Evolutionary conservation across 177 flowering plant genomes (phyloP).

Genomic region (Vitis hybrid): DNA sequence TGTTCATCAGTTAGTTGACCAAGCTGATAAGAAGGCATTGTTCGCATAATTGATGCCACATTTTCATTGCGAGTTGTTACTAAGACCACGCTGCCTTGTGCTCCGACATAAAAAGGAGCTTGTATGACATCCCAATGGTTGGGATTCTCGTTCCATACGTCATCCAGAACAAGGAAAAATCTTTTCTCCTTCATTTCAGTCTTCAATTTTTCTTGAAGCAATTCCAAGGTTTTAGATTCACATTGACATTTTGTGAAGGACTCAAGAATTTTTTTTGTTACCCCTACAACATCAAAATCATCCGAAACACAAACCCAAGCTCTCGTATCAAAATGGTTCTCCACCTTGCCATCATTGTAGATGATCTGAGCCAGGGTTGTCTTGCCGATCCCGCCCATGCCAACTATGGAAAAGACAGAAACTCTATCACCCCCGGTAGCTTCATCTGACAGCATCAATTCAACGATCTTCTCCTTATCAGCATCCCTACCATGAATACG

Average conservation of each 20-base stretch:
- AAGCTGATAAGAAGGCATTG: constrained; percentile 7
- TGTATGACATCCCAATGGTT: constrained; percentile 4
- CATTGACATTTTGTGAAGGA: background rate
- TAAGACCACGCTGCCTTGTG: constrained; percentile 22
- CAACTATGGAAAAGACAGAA: constrained; percentile 20
- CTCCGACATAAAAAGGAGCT: constrained; percentile 15
- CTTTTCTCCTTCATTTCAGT: constrained; percentile 5
- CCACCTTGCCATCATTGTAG: constrained; percentile 14
- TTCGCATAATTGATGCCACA: constrained; percentile 10
- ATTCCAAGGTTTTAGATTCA: constrained; percentile 4
- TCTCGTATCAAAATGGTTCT: constrained; percentile 15
- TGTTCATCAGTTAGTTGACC: constrained; percentile 14
- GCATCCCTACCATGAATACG: constrained; percentile 24
- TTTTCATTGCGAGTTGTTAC: constrained; percentile 22
- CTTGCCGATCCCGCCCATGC: constrained; percentile 35
- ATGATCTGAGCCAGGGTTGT: constrained; percentile 29
- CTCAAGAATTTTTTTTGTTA: constrained; percentile 13
- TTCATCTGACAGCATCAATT: constrained; percentile 10
- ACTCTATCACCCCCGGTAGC: background rate
- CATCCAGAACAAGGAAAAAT: constrained; percentile 27
- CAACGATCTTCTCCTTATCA: constrained; percentile 19
- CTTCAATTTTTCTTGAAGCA: constrained; percentile 15
- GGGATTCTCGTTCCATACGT: constrained; percentile 19
- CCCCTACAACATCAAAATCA: constrained; percentile 17
- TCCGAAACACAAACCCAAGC: constrained; percentile 30